phyloP scores from a whole-genome alignment of 2,329 filamentous ascomycete species.

The Eutypa lata region DNA sequence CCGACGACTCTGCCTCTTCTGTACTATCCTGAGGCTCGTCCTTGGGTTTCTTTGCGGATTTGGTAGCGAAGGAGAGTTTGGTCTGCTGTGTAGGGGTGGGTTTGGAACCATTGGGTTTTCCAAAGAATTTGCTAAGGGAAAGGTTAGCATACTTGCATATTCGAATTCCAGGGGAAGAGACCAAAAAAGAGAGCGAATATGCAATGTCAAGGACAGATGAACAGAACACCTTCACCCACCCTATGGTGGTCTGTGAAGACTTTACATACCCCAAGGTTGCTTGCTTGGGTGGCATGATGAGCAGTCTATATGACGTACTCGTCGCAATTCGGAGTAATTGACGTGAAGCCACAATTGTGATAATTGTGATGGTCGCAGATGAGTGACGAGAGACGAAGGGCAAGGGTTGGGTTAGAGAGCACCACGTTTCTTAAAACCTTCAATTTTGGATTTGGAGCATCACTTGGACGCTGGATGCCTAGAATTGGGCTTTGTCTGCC shows the following conservation, averaged over 20 bases:
- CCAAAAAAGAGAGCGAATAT: too few species aligned
- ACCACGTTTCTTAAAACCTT: background rate
- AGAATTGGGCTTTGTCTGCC: too few species aligned
- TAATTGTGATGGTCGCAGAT: background rate
- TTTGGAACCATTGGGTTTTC: slow-evolving; percentile 58
- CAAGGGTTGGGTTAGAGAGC: background rate
- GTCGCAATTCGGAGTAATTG: slow-evolving; percentile 19
- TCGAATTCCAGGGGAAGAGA: background rate
- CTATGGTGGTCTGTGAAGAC: slow-evolving; percentile 31
- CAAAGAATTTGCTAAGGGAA: slow-evolving; percentile 76
- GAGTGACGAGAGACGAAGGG: background rate
- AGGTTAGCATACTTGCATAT: slow-evolving; percentile 7
- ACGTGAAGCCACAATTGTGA: slow-evolving; percentile 23
- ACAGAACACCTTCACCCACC: slow-evolving; percentile 21
- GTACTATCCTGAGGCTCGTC: slow-evolving; percentile 24
- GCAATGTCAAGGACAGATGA: background rate
- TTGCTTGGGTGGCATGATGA: slow-evolving; percentile 31
- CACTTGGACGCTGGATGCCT: background rate
- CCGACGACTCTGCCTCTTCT: slow-evolving; percentile 11
- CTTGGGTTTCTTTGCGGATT: slow-evolving; percentile 37
- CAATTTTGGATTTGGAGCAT: background rate
- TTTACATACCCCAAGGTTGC: slow-evolving; percentile 33
- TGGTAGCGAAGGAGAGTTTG: slow-evolving; percentile 72
- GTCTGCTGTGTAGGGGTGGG: slow-evolving; percentile 68
- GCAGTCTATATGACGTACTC: slow-evolving; percentile 19